Evolutionary conservation across 352 stramenopile genomes (phyloP), one percentile per base, ranked within the genome.

Genomic region (Phytophthora brassicae): DNA sequence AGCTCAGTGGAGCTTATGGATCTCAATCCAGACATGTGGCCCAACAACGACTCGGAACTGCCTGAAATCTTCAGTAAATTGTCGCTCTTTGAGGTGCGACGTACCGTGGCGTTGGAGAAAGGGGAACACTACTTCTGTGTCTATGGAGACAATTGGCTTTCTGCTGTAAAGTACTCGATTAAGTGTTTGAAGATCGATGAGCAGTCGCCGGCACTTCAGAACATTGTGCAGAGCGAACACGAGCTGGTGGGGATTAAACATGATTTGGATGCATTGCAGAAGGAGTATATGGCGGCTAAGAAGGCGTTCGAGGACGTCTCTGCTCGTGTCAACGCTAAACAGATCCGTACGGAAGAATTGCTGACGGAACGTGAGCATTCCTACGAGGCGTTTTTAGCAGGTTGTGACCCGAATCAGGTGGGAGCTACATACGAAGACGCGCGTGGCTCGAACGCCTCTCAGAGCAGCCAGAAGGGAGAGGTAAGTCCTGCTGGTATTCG

Each of bases 81-180:
- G 17, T 86, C 82, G 52, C 84, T 86, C 22, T 92, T 92, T 64
- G 86, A 95, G 49, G 83, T 93, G 45, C 86, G 88, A 55, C 83
- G 84, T 39, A 94, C 84, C 17, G 78, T 92, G 50, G 56, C 79
- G 29, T 66, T 95, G 7, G 82, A 93, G 56, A 81, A 89, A 52
- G 87, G 87, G 26, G 82, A 90, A 28, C 85, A 95, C 44, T 74
- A 94, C 54, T 92, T 95, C 45, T 91, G 81, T 41, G 87, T 95
- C 38, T 95, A 95, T 59, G 87, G 87, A 44, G 87, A 95, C 74
- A 95, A 95, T 57, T 95, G 87, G 87, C 75, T 95, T 56, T 93
- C 84, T 39, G 73, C 81, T 20, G 81, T 93, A 60, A 92, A 92
- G 65, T 95, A 95, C 77, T 91, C 85, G 58, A 89, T 95, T 67